phyloP scores from a whole-genome alignment of 768 basidiomycete species.

The Neoboletus subvelutipes region DNA sequence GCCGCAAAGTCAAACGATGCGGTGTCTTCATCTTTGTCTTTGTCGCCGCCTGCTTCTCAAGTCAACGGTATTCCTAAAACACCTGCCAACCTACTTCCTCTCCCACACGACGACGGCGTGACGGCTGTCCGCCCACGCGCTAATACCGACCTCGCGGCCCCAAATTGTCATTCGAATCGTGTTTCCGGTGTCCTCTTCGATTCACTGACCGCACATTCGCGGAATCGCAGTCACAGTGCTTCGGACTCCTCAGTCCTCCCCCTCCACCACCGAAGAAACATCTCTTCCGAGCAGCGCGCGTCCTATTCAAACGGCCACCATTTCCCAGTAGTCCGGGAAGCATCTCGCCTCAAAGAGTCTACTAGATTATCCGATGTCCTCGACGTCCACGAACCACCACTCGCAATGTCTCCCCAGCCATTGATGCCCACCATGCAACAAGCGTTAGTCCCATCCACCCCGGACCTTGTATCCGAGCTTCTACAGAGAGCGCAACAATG shows the following conservation, averaged over 20 bases:
- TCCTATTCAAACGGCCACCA: background rate
- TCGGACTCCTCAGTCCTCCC: conserved; percentile 3
- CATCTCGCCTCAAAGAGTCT: conserved; percentile 7
- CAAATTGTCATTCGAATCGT: conserved; percentile 9
- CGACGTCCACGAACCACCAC: conserved; percentile 1
- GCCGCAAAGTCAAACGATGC: background rate
- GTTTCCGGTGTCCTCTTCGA: conserved; percentile 9
- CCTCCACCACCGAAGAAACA: background rate
- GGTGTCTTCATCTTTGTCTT: background rate
- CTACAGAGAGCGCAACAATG: conserved; percentile 52
- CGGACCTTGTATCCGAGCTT: conserved; percentile 59
- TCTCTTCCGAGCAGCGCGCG: conserved; percentile 2
- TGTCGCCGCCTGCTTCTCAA: background rate
- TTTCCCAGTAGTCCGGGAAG: background rate
- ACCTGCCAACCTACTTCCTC: conserved; percentile 7
- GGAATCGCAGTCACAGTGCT: conserved; percentile 22
- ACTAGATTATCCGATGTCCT: conserved; percentile 4
- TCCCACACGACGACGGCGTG: background rate
- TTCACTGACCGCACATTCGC: conserved; percentile 7
- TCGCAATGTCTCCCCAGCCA: background rate
- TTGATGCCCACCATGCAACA: conserved; percentile 39
- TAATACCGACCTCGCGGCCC: conserved; percentile 22
- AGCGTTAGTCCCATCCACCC: conserved; percentile 50
- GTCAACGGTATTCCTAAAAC: background rate
- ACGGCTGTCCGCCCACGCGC: conserved; percentile 22